Evolutionary conservation across 345 rosid species (phyloP).

Genomic region (Citrus unshiu): DNA sequence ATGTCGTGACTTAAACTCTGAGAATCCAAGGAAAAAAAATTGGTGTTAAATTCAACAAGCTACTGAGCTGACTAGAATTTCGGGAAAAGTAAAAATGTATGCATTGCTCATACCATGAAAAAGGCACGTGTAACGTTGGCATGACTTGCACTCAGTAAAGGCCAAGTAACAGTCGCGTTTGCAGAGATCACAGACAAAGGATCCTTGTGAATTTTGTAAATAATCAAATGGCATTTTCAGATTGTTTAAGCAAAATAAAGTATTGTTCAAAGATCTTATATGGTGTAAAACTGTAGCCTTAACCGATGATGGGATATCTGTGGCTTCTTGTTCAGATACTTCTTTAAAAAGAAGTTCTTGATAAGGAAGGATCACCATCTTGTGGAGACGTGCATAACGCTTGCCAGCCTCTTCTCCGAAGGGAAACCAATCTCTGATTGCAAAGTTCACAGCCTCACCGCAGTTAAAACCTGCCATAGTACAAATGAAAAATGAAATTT

Average conservation of each 20-base stretch:
- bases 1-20: slow-evolving; percentile 38
- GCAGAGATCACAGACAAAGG: slow-evolving; percentile 48
- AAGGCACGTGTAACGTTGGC: slow-evolving; percentile 34
- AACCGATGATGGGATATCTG: slow-evolving; percentile 13
- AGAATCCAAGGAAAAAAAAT: background rate
- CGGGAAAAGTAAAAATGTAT: background rate
- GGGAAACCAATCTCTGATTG: slow-evolving; percentile 60
- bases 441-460: slow-evolving; percentile 70
- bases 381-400: slow-evolving; percentile 47
- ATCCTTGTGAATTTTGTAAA: slow-evolving; percentile 25
- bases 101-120: slow-evolving; percentile 39
- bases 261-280: background rate
- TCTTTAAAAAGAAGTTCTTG: slow-evolving; percentile 66
- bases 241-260: background rate
- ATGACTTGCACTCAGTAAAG: slow-evolving; percentile 33
- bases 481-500: too few species aligned
- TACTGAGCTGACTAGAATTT: background rate
- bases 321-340: slow-evolving; percentile 4
- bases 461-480: slow-evolving; percentile 44
- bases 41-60: background rate
- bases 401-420: slow-evolving; percentile 55
- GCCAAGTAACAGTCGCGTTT: slow-evolving; percentile 54
- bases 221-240: background rate
- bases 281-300: slow-evolving; percentile 29
- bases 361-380: slow-evolving; percentile 42